Base-by-base conservation (phyloP, 257 asterid species). In the Oldenlandia corymbosa region DNA sequence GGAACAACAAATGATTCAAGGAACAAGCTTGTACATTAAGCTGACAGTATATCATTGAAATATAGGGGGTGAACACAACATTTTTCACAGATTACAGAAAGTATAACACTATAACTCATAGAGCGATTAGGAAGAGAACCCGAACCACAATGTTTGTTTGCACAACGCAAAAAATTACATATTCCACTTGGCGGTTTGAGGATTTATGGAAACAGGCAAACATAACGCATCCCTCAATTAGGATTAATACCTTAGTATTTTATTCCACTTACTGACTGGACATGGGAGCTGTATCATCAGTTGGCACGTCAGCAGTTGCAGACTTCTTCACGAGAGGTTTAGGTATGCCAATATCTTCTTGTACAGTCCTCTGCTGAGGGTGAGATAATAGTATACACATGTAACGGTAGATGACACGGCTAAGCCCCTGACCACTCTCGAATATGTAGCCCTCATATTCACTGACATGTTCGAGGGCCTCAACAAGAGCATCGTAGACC, bases 361-460 rank as follows among this genome's bases (percentile, higher is more conserved):
- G 99, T 60, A 73, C 52, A 53, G 95, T 84, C 0, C 97, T 92
- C 75, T 90, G 99, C 75, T 87, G 95, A 24, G 99, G 94, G 74
- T 93, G 96, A 73, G 78, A 81, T 51, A 93, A 68, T 31, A 93
- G 84, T 66, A 79, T 75, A 20, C 91, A 81, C 81, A 82, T 85
- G 75, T 80, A 71, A 11, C 96, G 96, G 62, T 87, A 84, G 43
- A 93, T 81, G 50, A 88, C 66, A 20, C 97, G 94, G 0, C 85
- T 82, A 57, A 87, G 71, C 45, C 99, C 99, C 72, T 85, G 97
- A 30, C 97, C 95, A 10, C 85, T 93, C 88, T 90, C 97, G 34
- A 75, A 81, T 70, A 90, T 87, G 78, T 87, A 93, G 34, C 96
- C 97, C 60, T 92, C 97, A 4, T 73, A 81, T 66, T 90, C 94